Evolutionary conservation across 2,329 filamentous ascomycete genomes (phyloP).

Genomic region (Podosphaera xanthii): DNA sequence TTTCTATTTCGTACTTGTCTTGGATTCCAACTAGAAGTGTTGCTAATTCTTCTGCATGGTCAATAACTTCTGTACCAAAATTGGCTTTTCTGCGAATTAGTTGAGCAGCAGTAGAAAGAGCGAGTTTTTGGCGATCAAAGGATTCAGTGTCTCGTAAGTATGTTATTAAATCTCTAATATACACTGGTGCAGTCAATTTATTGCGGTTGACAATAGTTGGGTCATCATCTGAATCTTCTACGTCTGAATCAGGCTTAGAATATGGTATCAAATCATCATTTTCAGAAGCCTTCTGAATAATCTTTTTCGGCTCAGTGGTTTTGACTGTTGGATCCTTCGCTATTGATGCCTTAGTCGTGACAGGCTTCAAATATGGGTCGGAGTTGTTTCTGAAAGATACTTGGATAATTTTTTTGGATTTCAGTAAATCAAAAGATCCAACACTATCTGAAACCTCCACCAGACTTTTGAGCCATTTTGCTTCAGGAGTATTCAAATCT

Average conservation of each 20-base stretch:
- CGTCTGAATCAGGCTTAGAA: slow-evolving; percentile 66
- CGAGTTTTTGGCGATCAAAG: slow-evolving; percentile 65
- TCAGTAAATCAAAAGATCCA: slow-evolving; percentile 32
- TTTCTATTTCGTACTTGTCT: slow-evolving; percentile 61
- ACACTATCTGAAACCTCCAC: slow-evolving; percentile 36
- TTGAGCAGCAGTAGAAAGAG: slow-evolving; percentile 49
- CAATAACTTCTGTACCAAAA: slow-evolving; percentile 70
- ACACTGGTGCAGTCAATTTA: slow-evolving; percentile 69
- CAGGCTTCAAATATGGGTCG: slow-evolving; percentile 10
- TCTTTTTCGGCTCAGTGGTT: slow-evolving; percentile 21
- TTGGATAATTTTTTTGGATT: slow-evolving; percentile 9
- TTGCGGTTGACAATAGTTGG: slow-evolving; percentile 66
- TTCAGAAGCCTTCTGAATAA: slow-evolving; percentile 31
- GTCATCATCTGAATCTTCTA: slow-evolving; percentile 83
- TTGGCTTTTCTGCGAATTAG: slow-evolving; percentile 74
- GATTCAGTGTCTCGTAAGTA: slow-evolving; percentile 64
- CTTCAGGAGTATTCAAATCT: slow-evolving; percentile 51
- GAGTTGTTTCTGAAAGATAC: slow-evolving; percentile 4
- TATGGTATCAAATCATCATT: slow-evolving; percentile 41
- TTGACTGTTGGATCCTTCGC: slow-evolving; percentile 11
- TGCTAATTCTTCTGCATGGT: slow-evolving; percentile 65
- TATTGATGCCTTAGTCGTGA: slow-evolving; percentile 12
- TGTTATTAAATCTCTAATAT: slow-evolving; percentile 62
- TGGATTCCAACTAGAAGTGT: slow-evolving; percentile 56
- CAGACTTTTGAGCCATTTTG: slow-evolving; percentile 50